Conservation (phyloP, 257 asterid species). For the Scutellaria minor region DNA sequence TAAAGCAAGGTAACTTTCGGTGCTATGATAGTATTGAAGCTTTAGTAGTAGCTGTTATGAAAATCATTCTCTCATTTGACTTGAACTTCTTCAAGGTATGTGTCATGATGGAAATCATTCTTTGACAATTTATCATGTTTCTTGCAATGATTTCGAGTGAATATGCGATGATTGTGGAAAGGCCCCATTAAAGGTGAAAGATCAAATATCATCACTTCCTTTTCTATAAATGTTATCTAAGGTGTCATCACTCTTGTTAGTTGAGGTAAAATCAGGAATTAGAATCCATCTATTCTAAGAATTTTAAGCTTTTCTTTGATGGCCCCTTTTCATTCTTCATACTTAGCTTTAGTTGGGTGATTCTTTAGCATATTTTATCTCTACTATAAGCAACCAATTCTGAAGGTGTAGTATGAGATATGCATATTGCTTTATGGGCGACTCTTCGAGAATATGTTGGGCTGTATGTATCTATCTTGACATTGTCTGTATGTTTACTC, state of each 20-base stretch:
- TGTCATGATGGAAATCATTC: constrained; percentile 32
- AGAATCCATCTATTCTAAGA: too few relatives aligned
- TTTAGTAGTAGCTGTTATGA: constrained; percentile 7
- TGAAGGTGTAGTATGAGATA: too few relatives aligned
- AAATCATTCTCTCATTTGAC: constrained; percentile 34
- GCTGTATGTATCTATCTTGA: background rate
- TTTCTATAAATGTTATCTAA: constrained; percentile 4
- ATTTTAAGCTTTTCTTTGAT: too few relatives aligned
- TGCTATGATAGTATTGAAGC: constrained; percentile 32
- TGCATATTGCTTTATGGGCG: too few relatives aligned
- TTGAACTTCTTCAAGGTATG: background rate
- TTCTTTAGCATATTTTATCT: too few relatives aligned
- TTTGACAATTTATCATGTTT: constrained; percentile 1
- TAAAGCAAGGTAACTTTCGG: constrained; percentile 65
- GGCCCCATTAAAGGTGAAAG: constrained; percentile 7
- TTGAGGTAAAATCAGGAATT: background rate
- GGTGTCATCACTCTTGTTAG: background rate
- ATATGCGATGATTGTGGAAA: constrained; percentile 18
- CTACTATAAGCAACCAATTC: too few relatives aligned
- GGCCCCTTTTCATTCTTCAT: too few relatives aligned
- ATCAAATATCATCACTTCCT: background rate
- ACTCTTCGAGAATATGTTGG: too few relatives aligned
- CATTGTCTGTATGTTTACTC: background rate
- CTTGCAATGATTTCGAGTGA: constrained; percentile 35
- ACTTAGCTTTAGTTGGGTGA: too few relatives aligned